Evolutionary conservation across 1,284 basidiomycete species (phyloP), one percentile per base, ranked within the genome.

Genomic region (Naganishia sp.): DNA sequence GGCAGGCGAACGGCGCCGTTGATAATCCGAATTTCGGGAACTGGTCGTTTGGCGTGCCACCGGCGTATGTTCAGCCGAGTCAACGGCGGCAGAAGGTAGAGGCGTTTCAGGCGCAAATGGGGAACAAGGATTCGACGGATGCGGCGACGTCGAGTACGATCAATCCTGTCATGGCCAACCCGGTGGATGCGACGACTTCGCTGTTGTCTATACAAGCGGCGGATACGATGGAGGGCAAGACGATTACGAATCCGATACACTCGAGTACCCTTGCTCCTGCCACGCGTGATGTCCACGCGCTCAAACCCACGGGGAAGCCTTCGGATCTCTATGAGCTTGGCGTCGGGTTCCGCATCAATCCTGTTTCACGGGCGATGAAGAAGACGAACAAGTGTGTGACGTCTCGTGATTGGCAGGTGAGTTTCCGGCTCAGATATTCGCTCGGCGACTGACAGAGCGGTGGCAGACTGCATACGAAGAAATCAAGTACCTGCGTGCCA

Each of bases 381-480:
- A 83, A 85, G 65, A 85, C 89, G 11, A 83, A 84, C 2, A 92
- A 92, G 75, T 90, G 88, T 71, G 73, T 92, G 63, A 88, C 81
- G 61, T 89, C 87, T 15, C 83, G 83, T 46, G 90, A 92, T 68
- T 92, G 90, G 90, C 83, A 81, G 73, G 88, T 74, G 2, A 41
- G 52, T 23, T 42, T 63, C 60, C 11, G 54, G 42, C 57, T 60
- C 18, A 15, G 56, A 39, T 28, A 60, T 23, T 54, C 21, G 47
- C 32, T 70, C 57, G 15, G 18, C 23, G 11, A 18, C 64, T 56
- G 32, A 66, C 35, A 6, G 5, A 6, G 41, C n/a, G 7, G 54
- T 52, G 70, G 50, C 70, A 91, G 89, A 83, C 91, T 51, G 90
- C 89, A 1, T 85, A 89, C 74, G 82, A 83, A 15, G 92, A 95